These are phyloP conservation scores for Acanthamoeba divionensis DNA, from an alignment of 208 protist genomes.

Conservation along the genomic window DNA sequence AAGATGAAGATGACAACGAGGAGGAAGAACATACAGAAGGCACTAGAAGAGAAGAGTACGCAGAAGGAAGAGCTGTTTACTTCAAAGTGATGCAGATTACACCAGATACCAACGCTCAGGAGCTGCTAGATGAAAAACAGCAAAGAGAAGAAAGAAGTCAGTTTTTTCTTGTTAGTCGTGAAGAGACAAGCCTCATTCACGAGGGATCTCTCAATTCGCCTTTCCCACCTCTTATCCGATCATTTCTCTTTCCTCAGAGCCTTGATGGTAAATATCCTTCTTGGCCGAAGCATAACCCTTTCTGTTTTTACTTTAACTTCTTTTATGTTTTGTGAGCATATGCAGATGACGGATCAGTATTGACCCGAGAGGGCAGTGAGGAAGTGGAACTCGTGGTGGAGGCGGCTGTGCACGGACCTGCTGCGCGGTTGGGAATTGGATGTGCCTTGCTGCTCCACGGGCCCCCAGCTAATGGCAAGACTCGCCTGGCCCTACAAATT, in stretches of 20 bases:
- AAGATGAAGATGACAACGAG: neutral
- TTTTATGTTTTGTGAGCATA: neutral
- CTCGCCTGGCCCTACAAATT: neutral
- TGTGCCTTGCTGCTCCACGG: slow-evolving; percentile 44
- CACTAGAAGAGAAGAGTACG: neutral
- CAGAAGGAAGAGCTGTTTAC: neutral
- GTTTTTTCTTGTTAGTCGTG: slow-evolving; percentile 26
- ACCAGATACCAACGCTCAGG: neutral
- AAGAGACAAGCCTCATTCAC: slow-evolving; percentile 38
- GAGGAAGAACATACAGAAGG: neutral
- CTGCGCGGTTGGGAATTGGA: neutral
- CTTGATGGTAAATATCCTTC: neutral
- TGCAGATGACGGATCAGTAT: neutral
- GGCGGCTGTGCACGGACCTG: neutral
- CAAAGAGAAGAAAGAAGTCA: neutral
- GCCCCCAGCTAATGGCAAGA: slow-evolving; percentile 43
- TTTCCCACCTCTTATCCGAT: neutral
- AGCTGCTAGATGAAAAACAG: neutral
- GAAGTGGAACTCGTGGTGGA: neutral
- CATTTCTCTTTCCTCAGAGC: neutral
- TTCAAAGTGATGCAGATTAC: slow-evolving; percentile 20
- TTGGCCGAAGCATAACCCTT: neutral
- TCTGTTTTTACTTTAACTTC: neutral
- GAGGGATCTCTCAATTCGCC: slow-evolving; percentile 30
- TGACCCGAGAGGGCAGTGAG: neutral